A percentile compares a stretch with the other conserved stretches of the same genome.
Conservation (phyloP, 139 green algal species). For the Micromonas pusilla region DNA sequence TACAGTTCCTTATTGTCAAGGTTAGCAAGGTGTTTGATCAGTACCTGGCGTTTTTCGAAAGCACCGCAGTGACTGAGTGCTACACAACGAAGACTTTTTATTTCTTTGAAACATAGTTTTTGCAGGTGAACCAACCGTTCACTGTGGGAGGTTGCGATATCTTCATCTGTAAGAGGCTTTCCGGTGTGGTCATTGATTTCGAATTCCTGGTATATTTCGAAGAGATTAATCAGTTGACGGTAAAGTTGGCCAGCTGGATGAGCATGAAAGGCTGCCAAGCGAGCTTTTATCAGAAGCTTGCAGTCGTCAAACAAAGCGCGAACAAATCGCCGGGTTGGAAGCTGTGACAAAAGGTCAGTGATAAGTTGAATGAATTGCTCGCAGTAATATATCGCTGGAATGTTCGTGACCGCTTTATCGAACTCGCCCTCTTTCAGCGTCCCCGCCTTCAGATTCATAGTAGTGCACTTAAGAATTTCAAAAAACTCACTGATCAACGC, state of each 20-base stretch:
- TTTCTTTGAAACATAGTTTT: slow-evolving; percentile 73
- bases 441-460: background rate
- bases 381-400: slow-evolving; percentile 37
- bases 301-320: slow-evolving; percentile 68
- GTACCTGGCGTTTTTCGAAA: slow-evolving; percentile 57
- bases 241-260: slow-evolving; percentile 47
- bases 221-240: slow-evolving; percentile 76
- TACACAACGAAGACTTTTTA: slow-evolving; percentile 56
- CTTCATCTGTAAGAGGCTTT: slow-evolving; percentile 72
- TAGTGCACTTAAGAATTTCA: background rate
- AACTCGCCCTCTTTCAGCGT: background rate
- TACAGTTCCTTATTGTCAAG: slow-evolving; percentile 62
- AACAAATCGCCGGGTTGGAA: slow-evolving; percentile 79
- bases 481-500: background rate
- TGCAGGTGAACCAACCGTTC: slow-evolving; percentile 76
- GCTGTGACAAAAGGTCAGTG: slow-evolving; percentile 82
- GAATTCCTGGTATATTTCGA: slow-evolving; percentile 76
- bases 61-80: slow-evolving; percentile 71
- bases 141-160: slow-evolving; percentile 63
- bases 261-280: background rate
- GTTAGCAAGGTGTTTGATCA: slow-evolving; percentile 50
- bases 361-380: slow-evolving; percentile 86
- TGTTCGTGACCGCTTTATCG: background rate
- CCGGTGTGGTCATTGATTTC: slow-evolving; percentile 91
- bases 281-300: slow-evolving; percentile 12